A percentile compares a stretch with the other conserved stretches of the same genome.
phyloP scores from a whole-genome alignment of 2,329 filamentous ascomycete species.

The Fusarium torreyae region DNA sequence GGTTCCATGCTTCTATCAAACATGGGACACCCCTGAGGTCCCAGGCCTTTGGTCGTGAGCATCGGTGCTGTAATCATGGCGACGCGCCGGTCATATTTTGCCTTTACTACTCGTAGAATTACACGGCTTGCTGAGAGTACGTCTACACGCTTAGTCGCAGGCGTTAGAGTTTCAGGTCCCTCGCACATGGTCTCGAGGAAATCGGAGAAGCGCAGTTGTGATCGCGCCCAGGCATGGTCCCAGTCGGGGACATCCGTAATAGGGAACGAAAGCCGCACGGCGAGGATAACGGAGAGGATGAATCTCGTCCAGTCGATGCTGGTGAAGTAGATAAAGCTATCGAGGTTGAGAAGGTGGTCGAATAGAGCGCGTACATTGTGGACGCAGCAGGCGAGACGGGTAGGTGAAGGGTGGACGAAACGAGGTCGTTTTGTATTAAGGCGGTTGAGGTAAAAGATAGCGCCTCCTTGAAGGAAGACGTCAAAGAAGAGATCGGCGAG shows the following conservation, averaged over 20 bases:
- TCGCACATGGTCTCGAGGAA: conserved; percentile 58
- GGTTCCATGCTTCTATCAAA: conserved; percentile 65
- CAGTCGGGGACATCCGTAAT: conserved; percentile 56
- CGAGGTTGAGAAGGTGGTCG: conserved; percentile 52
- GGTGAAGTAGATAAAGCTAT: conserved; percentile 57
- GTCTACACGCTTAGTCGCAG: conserved; percentile 56
- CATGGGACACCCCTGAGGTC: conserved; percentile 63
- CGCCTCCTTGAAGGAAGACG: conserved; percentile 58
- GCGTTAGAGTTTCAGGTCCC: conserved; percentile 39
- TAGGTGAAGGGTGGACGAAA: conserved; percentile 32
- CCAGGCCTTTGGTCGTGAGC: background rate
- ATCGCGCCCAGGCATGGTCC: conserved; percentile 57
- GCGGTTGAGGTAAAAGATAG: conserved; percentile 52
- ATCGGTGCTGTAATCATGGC: conserved; percentile 48
- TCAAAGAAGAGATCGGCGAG: conserved; percentile 56
- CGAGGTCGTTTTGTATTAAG: conserved; percentile 11
- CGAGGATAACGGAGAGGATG: conserved; percentile 59
- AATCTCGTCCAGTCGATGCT: conserved; percentile 62
- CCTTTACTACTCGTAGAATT: conserved; percentile 62
- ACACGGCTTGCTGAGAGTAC: conserved; percentile 62
- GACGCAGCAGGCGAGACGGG: conserved; percentile 47
- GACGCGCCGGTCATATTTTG: conserved; percentile 62
- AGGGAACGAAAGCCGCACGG: conserved; percentile 64
- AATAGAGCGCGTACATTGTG: conserved; percentile 53
- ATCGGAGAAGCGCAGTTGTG: conserved; percentile 57